Base-by-base conservation (phyloP, 805 yeast genomes). In the Candida dendrica region DNA sequence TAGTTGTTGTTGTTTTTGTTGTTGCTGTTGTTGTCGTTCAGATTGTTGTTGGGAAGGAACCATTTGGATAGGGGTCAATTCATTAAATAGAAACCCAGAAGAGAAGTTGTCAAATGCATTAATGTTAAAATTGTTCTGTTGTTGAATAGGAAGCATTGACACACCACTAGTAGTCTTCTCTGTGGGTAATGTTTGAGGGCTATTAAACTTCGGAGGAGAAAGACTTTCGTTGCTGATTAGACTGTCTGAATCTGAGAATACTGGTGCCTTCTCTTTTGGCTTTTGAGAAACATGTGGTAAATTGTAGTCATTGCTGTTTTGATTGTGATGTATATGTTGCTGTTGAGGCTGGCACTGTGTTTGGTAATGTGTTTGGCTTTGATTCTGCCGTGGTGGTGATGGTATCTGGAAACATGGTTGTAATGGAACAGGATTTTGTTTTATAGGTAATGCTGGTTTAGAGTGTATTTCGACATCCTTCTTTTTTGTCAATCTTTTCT, bases 161-260 rank as follows among this genome's bases (percentile, higher is more conserved):
- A n/a, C 19, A 10, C 4, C 10, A 17, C 4, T 17, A 10, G 24
- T 3, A 14, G 11, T 15, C 17, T 54, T 51, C 5, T 52, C 55
- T 3, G 55, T 52, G 14, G 58, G 58, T 15, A 54, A 41, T 0
- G 49, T 39, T 36, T 56, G 57, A 13, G 58, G 50, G 34, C 53
- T 53, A 37, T 53, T 52, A 1, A 56, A 30, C 33, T 49, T 52
- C 36, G 61, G 61, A 4, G 61, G 59, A 6, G 61, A 49, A 6
- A 56, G 36, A 33, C 58, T 50, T 35, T 56, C 61, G 36, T 45
- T 51, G 37, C 55, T 50, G 3, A 47, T 38, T 5, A 53, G 42
- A 16, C 53, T 50, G 22, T 55, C 59, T 9, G 58, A 52, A 35
- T 56, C 60, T 6, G 56, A 51, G 38, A 40, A 50, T 4, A 52